Conservation (phyloP, 208 protist species). For the Sergeia podlipaevii region DNA sequence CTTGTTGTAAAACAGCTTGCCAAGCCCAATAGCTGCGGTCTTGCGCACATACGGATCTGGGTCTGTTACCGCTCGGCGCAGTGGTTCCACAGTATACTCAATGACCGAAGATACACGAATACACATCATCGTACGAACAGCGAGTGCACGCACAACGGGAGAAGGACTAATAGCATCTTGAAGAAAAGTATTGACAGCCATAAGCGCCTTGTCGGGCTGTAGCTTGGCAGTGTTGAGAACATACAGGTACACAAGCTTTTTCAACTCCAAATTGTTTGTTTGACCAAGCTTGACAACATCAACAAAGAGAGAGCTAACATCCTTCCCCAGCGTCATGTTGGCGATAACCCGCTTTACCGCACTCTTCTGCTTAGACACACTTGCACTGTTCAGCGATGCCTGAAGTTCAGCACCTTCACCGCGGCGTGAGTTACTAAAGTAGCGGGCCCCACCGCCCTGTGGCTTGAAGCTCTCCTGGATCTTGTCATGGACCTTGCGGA, state of each 20-base stretch:
- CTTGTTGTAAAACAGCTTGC: constrained; percentile 98
- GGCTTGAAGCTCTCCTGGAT: constrained; percentile 65
- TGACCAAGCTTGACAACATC: constrained; percentile 98
- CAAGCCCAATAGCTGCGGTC: constrained; percentile 98
- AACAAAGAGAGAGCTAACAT: constrained; percentile 95
- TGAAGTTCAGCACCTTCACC: constrained; percentile 93
- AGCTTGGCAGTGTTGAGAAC: constrained; percentile 99
- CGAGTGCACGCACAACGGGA: constrained; percentile 97
- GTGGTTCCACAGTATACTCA: constrained; percentile 98
- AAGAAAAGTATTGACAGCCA: constrained; percentile 99
- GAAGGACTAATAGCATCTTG: constrained; percentile 94
- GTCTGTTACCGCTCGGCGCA: constrained; percentile 90
- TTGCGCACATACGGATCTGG: constrained; percentile 99
- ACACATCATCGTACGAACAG: constrained; percentile 99
- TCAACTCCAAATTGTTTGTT: constrained; percentile 98
- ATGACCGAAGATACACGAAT: constrained; percentile 97
- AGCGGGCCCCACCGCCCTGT: constrained; percentile 46
- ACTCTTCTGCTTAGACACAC: constrained; percentile 89
- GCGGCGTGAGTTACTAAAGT: constrained; percentile 70
- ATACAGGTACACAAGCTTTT: constrained; percentile 99
- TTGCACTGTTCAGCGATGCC: constrained; percentile 88
- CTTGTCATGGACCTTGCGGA: constrained; percentile 73
- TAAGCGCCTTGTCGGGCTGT: constrained; percentile 97
- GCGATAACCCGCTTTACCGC: constrained; percentile 99
- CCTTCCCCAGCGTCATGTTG: constrained; percentile 99